Evolutionary conservation across 1,139 yeast genomes (phyloP).

Genomic region (Blastobotrys capitulatus): DNA sequence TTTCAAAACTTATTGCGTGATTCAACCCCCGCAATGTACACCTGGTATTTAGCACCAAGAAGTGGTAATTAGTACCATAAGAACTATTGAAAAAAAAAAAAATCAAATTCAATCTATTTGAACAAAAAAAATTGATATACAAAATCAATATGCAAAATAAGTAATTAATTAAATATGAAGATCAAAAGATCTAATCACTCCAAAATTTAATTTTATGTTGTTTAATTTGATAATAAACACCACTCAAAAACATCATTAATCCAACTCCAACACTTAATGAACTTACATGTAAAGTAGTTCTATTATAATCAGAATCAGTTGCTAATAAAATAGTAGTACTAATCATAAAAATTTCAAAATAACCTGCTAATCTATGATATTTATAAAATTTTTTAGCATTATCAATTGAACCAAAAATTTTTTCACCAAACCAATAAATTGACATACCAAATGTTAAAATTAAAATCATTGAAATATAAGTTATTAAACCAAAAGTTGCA

Average conservation of each 20-base stretch:
- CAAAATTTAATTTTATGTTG: conserved; percentile 15
- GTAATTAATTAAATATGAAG: too few relatives aligned
- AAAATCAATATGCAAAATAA: too few relatives aligned
- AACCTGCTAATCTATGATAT: conserved; percentile 30
- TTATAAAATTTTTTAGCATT: conserved; percentile 29
- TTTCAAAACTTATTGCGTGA: too few relatives aligned
- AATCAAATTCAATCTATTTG: too few relatives aligned
- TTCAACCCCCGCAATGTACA: too few relatives aligned
- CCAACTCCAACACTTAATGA: conserved; percentile 18
- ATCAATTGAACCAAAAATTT: conserved; percentile 26
- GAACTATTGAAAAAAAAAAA: too few relatives aligned
- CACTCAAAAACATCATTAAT: conserved; percentile 18
- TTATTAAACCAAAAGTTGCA: conserved; percentile 27
- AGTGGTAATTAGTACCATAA: too few relatives aligned
- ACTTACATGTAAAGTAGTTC: conserved; percentile 22
- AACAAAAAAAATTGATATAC: too few relatives aligned
- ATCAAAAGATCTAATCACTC: not conserved
- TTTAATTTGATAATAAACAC: conserved; percentile 15
- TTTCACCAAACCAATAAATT: conserved; percentile 26
- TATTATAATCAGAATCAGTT: conserved; percentile 27
- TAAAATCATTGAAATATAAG: conserved; percentile 19
- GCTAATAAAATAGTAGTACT: conserved; percentile 24
- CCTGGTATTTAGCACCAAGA: too few relatives aligned
- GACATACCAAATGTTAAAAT: conserved; percentile 24
- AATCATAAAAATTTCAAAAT: conserved; percentile 20